These are phyloP conservation scores for Arthrobotrys sinensis DNA, from an alignment of 2,329 filamentous ascomycete species.

Conservation along the genomic window DNA sequence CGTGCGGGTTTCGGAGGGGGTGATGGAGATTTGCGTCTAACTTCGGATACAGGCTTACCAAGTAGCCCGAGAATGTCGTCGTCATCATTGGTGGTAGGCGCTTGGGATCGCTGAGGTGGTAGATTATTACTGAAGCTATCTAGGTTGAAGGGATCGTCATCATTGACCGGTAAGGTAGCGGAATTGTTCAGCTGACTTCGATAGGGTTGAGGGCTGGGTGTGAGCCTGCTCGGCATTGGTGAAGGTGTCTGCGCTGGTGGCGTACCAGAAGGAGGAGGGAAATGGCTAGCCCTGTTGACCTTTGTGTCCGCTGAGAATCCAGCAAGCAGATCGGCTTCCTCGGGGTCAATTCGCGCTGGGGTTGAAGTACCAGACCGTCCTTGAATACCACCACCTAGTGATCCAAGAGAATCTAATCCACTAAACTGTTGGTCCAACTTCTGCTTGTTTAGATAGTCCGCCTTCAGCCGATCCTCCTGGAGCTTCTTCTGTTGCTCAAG, in stretches of 20 bases:
- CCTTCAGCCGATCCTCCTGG: slow-evolving; percentile 79
- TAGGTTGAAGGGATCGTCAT: slow-evolving; percentile 62
- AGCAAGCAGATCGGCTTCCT: slow-evolving; percentile 76
- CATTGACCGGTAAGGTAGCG: neutral
- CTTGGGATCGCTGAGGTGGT: slow-evolving; percentile 5
- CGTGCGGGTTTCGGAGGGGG: slow-evolving; percentile 69
- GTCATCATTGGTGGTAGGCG: slow-evolving; percentile 67
- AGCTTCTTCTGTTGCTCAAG: slow-evolving; percentile 79
- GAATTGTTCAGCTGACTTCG: slow-evolving; percentile 7
- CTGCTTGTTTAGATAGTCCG: slow-evolving; percentile 84
- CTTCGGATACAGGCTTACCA: slow-evolving; percentile 76
- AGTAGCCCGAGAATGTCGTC: slow-evolving; percentile 78
- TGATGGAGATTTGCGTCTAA: slow-evolving; percentile 66
- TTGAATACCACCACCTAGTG: slow-evolving; percentile 73
- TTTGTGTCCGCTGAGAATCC: slow-evolving; percentile 78
- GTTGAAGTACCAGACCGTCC: slow-evolving; percentile 68
- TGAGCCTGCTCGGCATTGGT: slow-evolving; percentile 32
- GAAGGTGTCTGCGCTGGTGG: slow-evolving; percentile 66
- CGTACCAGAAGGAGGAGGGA: slow-evolving; percentile 72
- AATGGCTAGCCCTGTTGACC: slow-evolving; percentile 78
- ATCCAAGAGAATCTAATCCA: slow-evolving; percentile 76
- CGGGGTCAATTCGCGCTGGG: slow-evolving; percentile 65
- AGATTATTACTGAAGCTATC: slow-evolving; percentile 58
- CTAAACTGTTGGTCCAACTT: slow-evolving; percentile 71
- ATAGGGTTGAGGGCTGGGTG: slow-evolving; percentile 41